phyloP scores from a whole-genome alignment of 1,139 yeast species.

The Hyphopichia khmerensis region DNA sequence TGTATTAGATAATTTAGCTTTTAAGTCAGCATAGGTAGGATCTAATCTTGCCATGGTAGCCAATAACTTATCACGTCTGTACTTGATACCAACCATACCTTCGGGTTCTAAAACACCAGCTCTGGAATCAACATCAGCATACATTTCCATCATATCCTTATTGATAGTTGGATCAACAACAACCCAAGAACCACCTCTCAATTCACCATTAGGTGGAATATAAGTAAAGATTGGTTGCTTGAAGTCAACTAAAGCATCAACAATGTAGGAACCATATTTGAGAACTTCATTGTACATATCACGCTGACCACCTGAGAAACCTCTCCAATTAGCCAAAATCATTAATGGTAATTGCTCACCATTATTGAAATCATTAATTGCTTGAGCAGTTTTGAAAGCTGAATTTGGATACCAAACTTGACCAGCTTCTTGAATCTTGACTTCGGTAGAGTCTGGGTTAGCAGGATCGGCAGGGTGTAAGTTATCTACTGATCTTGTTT shows the following conservation, averaged over 20 bases:
- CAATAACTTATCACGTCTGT: slow-evolving; percentile 86
- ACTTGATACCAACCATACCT: slow-evolving; percentile 98
- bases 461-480: slow-evolving; percentile 97
- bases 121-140: slow-evolving; percentile 94
- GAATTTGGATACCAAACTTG: slow-evolving; percentile 99
- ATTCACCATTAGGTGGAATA: slow-evolving; percentile 96
- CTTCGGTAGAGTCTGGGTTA: slow-evolving; percentile 89
- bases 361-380: slow-evolving; percentile 92
- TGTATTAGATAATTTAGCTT: slow-evolving; percentile 53
- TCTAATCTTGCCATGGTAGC: slow-evolving; percentile 91
- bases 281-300: slow-evolving; percentile 98
- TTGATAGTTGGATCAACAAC: slow-evolving; percentile 98
- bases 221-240: slow-evolving; percentile 95
- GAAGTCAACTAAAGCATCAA: slow-evolving; percentile 93
- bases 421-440: slow-evolving; percentile 91
- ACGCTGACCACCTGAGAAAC: slow-evolving; percentile 99
- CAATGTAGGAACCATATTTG: slow-evolving; percentile 94
- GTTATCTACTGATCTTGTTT: slow-evolving; percentile 86
- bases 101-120: slow-evolving; percentile 99
- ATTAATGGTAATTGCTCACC: slow-evolving; percentile 97
- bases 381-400: slow-evolving; percentile 98
- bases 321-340: slow-evolving; percentile 99
- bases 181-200: slow-evolving; percentile 99
- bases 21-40: slow-evolving; percentile 66
- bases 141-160: slow-evolving; percentile 98